These are phyloP conservation scores for Zychaea mexicana DNA, from an alignment of 371 early-diverging fungal genomes.

Conservation along the genomic window DNA sequence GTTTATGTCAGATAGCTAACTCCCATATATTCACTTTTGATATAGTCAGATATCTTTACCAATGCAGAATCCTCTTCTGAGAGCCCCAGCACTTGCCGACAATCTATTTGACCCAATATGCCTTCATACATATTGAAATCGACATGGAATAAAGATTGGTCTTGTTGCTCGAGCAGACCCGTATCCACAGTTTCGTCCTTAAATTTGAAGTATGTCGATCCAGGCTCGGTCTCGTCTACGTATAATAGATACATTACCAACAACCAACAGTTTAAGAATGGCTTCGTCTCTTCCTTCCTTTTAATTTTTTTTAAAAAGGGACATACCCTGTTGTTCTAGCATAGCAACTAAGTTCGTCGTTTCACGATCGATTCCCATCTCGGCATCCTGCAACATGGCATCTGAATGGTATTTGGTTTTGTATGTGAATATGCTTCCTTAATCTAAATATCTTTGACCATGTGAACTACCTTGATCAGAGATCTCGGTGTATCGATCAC, in stretches of 20 bases:
- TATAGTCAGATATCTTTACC: no score
- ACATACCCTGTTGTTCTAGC: constrained; percentile 44
- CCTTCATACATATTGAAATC: constrained; percentile 33
- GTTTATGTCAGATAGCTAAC: not conserved
- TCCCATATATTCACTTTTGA: not conserved
- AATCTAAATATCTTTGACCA: not conserved
- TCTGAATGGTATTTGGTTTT: constrained; percentile 16
- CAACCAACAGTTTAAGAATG: not conserved
- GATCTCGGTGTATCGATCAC: constrained; percentile 40
- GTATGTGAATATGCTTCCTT: not conserved
- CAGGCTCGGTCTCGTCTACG: constrained; percentile 24
- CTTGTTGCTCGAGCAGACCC: constrained; percentile 17
- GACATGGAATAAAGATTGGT: constrained; percentile 31
- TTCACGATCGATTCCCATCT: constrained; percentile 52
- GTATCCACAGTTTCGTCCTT: constrained; percentile 38
- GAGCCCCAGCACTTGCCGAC: constrained; percentile 23
- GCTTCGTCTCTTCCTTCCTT: not conserved
- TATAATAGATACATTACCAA: not conserved
- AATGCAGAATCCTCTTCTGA: constrained; percentile 27
- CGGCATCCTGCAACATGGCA: constrained; percentile 39
- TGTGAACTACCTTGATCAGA: constrained; percentile 31
- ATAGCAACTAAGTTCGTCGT: constrained; percentile 46
- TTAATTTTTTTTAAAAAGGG: no score
- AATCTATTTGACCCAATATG: constrained; percentile 22
- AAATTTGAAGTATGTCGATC: constrained; percentile 45